Conservation (phyloP, 2,329 filamentous ascomycete genomes). For the Ascochyta rabiei region DNA sequence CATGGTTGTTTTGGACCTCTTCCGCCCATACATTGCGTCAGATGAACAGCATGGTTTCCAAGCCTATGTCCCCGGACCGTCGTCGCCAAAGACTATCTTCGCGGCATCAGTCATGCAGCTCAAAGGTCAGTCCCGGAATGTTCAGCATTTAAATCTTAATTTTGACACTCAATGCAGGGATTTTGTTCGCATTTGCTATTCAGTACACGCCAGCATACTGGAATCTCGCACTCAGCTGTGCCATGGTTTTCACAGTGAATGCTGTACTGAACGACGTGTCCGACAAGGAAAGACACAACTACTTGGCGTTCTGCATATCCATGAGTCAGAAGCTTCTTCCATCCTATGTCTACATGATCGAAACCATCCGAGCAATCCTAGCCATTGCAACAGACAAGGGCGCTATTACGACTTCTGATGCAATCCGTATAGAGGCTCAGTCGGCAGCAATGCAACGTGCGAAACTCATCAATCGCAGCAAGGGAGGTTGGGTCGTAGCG, state of each 20-base stretch:
- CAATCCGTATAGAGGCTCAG: conserved; percentile 2
- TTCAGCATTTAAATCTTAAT: too few relatives aligned
- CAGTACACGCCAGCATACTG: conserved; percentile 12
- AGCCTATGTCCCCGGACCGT: conserved; percentile 8
- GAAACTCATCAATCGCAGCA: neutral
- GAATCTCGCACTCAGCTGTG: conserved; percentile 9
- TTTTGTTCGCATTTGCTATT: conserved; percentile 14
- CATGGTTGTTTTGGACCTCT: conserved; percentile 15
- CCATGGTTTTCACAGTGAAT: conserved; percentile 18
- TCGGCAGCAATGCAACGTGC: conserved; percentile 3
- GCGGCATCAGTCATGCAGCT: conserved; percentile 19
- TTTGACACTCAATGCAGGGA: neutral
- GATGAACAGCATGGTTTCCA: conserved; percentile 12
- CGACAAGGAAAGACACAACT: conserved; percentile 11
- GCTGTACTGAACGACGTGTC: conserved; percentile 13
- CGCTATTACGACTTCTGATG: conserved; percentile 15
- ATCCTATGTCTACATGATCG: conserved; percentile 13
- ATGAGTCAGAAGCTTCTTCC: conserved; percentile 10
- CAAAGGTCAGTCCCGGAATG: conserved; percentile 1
- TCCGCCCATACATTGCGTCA: conserved; percentile 16
- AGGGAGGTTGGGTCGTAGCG: conserved; percentile 15
- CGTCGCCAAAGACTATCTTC: conserved; percentile 17
- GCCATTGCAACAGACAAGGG: conserved; percentile 17
- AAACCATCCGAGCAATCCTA: conserved; percentile 15
- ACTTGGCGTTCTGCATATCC: conserved; percentile 13